Evolutionary conservation across 2,329 filamentous ascomycete species (phyloP).

Genomic region (Apiospora malaysiana): DNA sequence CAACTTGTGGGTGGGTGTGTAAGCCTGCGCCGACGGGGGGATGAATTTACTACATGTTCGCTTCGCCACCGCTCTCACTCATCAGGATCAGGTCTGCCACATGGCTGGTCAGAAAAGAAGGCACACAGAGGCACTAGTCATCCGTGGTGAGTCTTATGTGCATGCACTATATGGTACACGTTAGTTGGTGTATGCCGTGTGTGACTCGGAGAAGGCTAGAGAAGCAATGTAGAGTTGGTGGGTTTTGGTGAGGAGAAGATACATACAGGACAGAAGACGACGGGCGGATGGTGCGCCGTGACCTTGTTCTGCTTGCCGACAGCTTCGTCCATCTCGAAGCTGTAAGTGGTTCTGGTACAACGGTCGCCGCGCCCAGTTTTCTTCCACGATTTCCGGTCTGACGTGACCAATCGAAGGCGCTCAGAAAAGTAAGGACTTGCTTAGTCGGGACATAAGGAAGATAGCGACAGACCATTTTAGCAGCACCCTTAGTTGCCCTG

Average conservation of each 20-base stretch:
- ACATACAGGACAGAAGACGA: too few species aligned
- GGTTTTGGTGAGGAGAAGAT: not conserved
- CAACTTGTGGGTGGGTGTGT: not conserved
- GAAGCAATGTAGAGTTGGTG: not conserved
- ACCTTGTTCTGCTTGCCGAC: not conserved
- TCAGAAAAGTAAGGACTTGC: not conserved
- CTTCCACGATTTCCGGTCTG: not conserved
- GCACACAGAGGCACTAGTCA: slow-evolving; percentile 9
- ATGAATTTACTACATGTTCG: not conserved
- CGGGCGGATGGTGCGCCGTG: not conserved
- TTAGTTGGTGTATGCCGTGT: not conserved
- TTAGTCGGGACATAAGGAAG: not conserved
- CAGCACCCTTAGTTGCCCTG: not conserved
- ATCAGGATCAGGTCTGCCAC: not conserved
- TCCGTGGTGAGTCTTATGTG: not conserved
- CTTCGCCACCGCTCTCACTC: not conserved
- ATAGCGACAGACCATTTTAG: not conserved
- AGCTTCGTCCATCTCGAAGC: not conserved
- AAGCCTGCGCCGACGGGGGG: not conserved
- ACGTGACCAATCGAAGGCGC: slow-evolving; percentile 1
- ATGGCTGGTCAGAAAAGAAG: slow-evolving; percentile 6
- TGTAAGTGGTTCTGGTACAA: not conserved
- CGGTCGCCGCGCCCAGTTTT: not conserved
- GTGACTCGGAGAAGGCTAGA: not conserved
- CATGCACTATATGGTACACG: not conserved